A percentile compares a stretch with the other conserved stretches of the same genome.
Conservation (phyloP, 805 yeast genomes). For the Ogataea siamensis region DNA sequence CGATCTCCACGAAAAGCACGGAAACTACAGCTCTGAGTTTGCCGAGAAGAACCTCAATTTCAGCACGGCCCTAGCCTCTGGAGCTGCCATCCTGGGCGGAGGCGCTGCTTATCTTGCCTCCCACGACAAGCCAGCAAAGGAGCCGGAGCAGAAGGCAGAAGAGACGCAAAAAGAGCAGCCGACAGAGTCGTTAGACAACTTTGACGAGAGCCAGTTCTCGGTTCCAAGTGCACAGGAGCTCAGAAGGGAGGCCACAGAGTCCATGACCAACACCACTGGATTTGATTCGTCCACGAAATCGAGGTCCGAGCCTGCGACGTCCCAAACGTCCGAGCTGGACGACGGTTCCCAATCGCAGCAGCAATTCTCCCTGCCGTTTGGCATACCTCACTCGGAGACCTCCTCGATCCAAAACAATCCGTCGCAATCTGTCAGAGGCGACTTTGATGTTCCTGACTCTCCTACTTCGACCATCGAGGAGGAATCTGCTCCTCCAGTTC, state of each 20-base stretch:
- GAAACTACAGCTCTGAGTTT: slow-evolving; percentile 32
- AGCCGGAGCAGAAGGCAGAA: background rate
- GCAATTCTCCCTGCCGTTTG: slow-evolving; percentile 38
- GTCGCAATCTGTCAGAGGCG: slow-evolving; percentile 86
- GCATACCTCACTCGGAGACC: slow-evolving; percentile 75
- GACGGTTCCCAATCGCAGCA: slow-evolving; percentile 24
- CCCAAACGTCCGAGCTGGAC: slow-evolving; percentile 44
- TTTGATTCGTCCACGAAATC: slow-evolving; percentile 22
- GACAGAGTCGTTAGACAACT: slow-evolving; percentile 33
- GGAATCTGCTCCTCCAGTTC: slow-evolving; percentile 30
- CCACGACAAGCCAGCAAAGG: slow-evolving; percentile 12
- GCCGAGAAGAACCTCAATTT: slow-evolving; percentile 33
- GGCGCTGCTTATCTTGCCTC: slow-evolving; percentile 24
- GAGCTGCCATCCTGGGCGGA: slow-evolving; percentile 24
- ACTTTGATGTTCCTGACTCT: slow-evolving; percentile 45
- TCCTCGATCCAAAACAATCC: slow-evolving; percentile 93
- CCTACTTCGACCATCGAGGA: slow-evolving; percentile 35
- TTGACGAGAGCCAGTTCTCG: slow-evolving; percentile 26
- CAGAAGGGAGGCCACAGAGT: slow-evolving; percentile 18
- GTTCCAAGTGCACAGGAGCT: slow-evolving; percentile 20
- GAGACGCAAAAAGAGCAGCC: slow-evolving; percentile 29
- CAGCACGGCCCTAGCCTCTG: slow-evolving; percentile 30
- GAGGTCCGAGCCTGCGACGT: slow-evolving; percentile 42
- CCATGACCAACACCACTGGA: slow-evolving; percentile 24
- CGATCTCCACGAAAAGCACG: slow-evolving; percentile 37